Base-by-base conservation (phyloP, 2,329 filamentous ascomycete species). In the Xylaria arbuscula region DNA sequence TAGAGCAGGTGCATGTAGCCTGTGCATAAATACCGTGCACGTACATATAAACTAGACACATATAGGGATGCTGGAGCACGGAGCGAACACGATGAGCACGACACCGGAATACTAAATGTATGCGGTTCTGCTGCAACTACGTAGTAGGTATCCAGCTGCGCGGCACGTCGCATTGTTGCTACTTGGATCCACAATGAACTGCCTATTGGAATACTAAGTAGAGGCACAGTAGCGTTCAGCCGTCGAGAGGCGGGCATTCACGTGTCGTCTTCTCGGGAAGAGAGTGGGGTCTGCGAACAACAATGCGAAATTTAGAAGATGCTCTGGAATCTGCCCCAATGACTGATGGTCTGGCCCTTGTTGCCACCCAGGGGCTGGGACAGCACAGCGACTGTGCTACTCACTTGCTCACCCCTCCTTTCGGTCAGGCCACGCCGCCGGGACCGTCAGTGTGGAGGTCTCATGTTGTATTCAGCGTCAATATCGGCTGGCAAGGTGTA, bases 11-110 rank as follows among this genome's bases (percentile, higher is more conserved):
- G 55, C 34, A 36, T 61, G 51, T 48, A 51, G 58, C 50, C 22
- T 40, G 38, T 56, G 60, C 69, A 69, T 71, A 67, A 69, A 71
- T 62, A 69, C 69, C 63, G 60, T 71, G 66, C 69, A 68, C 57
- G 11, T 47, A 60, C n/a, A 61, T 34, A 32, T 28, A 50, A 6
- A 45, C 7, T 36, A 54, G 11, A 34, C n/a, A 55, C 47, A 38
- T 63, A 45, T 36, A 34, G 56, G 36, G 2, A 4, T 45, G 13
- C 11, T 40, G 5, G n/a, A 42, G 63, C 51, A 58, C 15, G 54
- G 62, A 58, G 40, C 24, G 55, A 60, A 24, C 38, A 57, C 56
- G 54, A 45, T 28, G 28, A 28, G 28, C 28, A 28, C 28, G 28
- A 28, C 5, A 28, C 28, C 28, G 28, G 28, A 28, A 28, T 28